A percentile compares a stretch with the other conserved stretches of the same genome.
Conservation (phyloP, 2,329 filamentous ascomycete species). For the Lasiodiplodia sp. region DNA sequence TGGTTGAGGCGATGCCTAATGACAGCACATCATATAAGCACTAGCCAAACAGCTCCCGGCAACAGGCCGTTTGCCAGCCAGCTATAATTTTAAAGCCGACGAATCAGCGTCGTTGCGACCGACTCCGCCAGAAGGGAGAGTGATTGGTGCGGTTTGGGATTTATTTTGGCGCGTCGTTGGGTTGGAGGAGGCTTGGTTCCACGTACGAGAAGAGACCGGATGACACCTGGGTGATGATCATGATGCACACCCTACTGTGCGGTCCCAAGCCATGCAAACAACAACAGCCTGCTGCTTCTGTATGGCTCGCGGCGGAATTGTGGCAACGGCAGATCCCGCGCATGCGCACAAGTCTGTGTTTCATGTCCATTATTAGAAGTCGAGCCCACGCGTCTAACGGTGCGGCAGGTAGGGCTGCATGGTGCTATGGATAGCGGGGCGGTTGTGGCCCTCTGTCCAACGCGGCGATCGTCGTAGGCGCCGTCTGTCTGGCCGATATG, state of each 20-base stretch:
- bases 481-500: conserved; percentile 6
- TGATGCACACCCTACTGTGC: conserved; percentile 3
- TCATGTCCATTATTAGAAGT: conserved; percentile 26
- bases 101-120: conserved; percentile 7
- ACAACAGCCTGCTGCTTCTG: background rate
- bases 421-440: conserved; percentile 12
- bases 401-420: conserved; percentile 25
- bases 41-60: conserved; percentile 12
- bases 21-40: conserved; percentile 28
- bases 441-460: conserved; percentile 18
- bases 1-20: conserved; percentile 18
- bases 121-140: background rate
- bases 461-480: background rate
- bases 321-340: conserved; percentile 19
- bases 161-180: conserved; percentile 21
- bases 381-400: conserved; percentile 27
- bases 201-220: conserved; percentile 21
- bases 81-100: conserved; percentile 10
- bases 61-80: conserved; percentile 13
- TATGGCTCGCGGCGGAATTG: conserved; percentile 10
- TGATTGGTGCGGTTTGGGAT: conserved; percentile 22
- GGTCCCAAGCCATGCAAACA: conserved; percentile 6
- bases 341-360: conserved; percentile 21
- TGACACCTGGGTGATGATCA: background rate
- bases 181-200: background rate